A percentile compares a stretch with the other conserved stretches of the same genome.
Evolutionary conservation across 495 filamentous ascomycete species (phyloP).

Genomic region (Cercophora scortea): DNA sequence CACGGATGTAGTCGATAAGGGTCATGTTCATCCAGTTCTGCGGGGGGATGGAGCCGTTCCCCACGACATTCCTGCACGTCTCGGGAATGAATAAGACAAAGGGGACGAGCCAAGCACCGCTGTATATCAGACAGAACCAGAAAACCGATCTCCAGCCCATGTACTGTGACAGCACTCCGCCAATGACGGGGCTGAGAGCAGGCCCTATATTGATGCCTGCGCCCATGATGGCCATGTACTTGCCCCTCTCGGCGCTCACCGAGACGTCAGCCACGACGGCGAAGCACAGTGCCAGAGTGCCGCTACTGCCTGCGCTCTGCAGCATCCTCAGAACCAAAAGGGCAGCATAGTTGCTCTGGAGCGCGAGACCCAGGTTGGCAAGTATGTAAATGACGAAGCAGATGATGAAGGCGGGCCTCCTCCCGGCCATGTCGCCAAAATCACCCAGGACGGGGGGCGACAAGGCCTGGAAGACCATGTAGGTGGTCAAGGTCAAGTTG

Average conservation of each 20-base stretch:
- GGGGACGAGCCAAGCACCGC: slow-evolving; percentile 42
- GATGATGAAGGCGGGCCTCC: slow-evolving; percentile 52
- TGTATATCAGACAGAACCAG: slow-evolving; percentile 62
- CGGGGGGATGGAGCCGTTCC: slow-evolving; percentile 56
- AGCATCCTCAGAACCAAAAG: slow-evolving; percentile 55
- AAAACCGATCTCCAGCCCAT: slow-evolving; percentile 67
- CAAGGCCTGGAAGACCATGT: slow-evolving; percentile 56
- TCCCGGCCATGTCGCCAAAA: slow-evolving; percentile 51
- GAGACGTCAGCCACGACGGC: slow-evolving; percentile 57
- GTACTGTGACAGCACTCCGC: slow-evolving; percentile 55
- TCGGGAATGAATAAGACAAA: slow-evolving; percentile 55
- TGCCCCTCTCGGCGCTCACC: slow-evolving; percentile 50
- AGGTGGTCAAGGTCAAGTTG: slow-evolving; percentile 61
- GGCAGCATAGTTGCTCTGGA: slow-evolving; percentile 52
- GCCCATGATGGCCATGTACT: slow-evolving; percentile 48
- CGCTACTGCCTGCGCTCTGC: slow-evolving; percentile 54
- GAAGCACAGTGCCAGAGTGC: slow-evolving; percentile 48
- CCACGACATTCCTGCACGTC: slow-evolving; percentile 63
- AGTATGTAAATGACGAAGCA: slow-evolving; percentile 50
- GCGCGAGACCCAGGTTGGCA: slow-evolving; percentile 56
- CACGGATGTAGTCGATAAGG: slow-evolving; percentile 31
- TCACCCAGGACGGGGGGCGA: slow-evolving; percentile 53
- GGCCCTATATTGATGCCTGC: slow-evolving; percentile 48
- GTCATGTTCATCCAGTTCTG: slow-evolving; percentile 45
- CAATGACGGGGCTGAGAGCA: slow-evolving; percentile 54